Percentiles rank a stretch among this genome's conserved stretches.
These are phyloP conservation scores for Mallotus repandus DNA, from an alignment of 441 rosid genomes.

Conservation along the genomic window DNA sequence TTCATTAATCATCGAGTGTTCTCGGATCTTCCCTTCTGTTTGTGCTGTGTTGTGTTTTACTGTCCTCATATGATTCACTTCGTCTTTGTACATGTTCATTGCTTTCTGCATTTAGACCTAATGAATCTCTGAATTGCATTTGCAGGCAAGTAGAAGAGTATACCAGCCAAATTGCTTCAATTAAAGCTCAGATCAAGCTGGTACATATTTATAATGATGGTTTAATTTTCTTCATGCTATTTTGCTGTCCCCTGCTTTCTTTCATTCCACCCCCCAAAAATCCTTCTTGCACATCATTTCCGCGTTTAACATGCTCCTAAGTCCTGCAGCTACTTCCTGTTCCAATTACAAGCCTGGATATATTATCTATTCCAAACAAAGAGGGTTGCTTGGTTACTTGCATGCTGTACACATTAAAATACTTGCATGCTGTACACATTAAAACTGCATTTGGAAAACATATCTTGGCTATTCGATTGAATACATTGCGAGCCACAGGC, in stretches of 20 bases:
- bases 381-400: neutral
- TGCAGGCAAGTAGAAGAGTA: constrained; percentile 69
- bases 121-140: constrained; percentile 7
- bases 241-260: neutral
- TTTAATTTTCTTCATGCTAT: neutral
- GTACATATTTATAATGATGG: constrained; percentile 29
- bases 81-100: neutral
- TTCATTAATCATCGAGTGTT: neutral
- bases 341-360: neutral
- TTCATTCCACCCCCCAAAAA: neutral
- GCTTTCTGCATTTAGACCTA: constrained; percentile 1
- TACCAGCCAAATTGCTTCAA: constrained; percentile 52
- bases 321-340: neutral
- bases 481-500: neutral
- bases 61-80: neutral
- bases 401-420: neutral
- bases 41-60: neutral
- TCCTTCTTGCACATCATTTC: neutral
- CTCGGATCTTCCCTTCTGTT: neutral
- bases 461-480: neutral
- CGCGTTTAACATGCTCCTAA: neutral
- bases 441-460: neutral
- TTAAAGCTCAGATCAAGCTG: constrained; percentile 76
- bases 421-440: neutral
- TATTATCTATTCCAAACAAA: neutral